Evolutionary conservation across 352 stramenopile species (phyloP).

Genomic region (Phytopythium sindhum): DNA sequence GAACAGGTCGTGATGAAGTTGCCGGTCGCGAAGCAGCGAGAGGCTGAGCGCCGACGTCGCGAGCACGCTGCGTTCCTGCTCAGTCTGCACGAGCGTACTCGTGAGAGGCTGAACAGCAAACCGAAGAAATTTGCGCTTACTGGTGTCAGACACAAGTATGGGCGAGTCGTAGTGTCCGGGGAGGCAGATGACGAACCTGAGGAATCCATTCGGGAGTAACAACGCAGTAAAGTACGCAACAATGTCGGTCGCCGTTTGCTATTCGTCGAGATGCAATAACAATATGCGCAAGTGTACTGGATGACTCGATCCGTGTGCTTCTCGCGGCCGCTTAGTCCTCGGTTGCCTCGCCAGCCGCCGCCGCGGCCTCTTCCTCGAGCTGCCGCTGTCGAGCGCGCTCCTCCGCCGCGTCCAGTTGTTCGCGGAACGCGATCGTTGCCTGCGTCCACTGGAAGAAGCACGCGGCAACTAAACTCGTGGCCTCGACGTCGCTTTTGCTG

Average conservation of each 20-base stretch:
- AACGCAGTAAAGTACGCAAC: not conserved
- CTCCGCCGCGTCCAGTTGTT: constrained; percentile 40
- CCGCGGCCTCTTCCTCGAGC: constrained; percentile 33
- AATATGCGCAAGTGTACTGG: not conserved
- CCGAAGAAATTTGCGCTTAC: not conserved
- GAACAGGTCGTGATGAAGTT: constrained; percentile 9
- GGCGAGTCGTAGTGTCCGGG: not conserved
- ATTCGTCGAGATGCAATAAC: not conserved
- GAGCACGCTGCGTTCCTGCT: constrained; percentile 20
- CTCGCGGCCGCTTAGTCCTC: not conserved
- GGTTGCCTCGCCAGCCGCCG: constrained; percentile 9
- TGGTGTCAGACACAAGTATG: not conserved
- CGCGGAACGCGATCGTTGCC: constrained; percentile 42
- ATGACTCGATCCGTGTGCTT: not conserved
- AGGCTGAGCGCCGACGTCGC: constrained; percentile 16
- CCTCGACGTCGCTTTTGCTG: constrained; percentile 50
- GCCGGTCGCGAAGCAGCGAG: constrained; percentile 11
- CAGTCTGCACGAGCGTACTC: not conserved
- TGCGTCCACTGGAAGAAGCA: constrained; percentile 56
- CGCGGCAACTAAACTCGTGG: constrained; percentile 35
- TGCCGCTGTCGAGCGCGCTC: constrained; percentile 31
- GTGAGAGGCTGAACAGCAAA: not conserved
- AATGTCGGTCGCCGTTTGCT: too few species aligned
- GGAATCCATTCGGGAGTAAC: not conserved
- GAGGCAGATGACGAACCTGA: not conserved